Evolutionary conservation across 176 grass and related monocot genomes (phyloP).

Genomic region (Carex cristatella): DNA sequence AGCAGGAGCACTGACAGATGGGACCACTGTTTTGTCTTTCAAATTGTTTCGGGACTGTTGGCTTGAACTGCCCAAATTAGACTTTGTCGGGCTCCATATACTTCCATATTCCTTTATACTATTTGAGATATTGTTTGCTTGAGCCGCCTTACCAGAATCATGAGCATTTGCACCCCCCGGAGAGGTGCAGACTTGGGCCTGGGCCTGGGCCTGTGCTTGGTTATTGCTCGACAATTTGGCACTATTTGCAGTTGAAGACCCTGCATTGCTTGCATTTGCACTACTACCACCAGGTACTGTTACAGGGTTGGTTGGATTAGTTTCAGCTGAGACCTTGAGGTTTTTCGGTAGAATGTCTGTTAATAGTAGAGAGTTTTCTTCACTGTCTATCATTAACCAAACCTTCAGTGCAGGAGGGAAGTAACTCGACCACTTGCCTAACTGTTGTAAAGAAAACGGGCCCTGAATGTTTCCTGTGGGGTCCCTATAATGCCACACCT

Average conservation of each 20-base stretch:
- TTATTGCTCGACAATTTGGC: conserved; percentile 32
- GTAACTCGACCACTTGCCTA: conserved; percentile 63
- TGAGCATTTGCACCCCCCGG: conserved; percentile 25
- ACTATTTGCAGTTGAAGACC: neutral
- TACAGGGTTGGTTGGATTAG: conserved; percentile 18
- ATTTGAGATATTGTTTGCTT: conserved; percentile 13
- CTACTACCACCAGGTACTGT: conserved; percentile 19
- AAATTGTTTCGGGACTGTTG: conserved; percentile 42
- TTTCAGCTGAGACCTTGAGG: conserved; percentile 37
- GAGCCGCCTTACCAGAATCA: conserved; percentile 38
- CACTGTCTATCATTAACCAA: conserved; percentile 86
- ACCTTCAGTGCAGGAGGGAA: conserved; percentile 71
- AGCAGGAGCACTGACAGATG: conserved; percentile 31
- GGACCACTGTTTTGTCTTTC: conserved; percentile 23
- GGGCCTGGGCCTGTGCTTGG: conserved; percentile 31
- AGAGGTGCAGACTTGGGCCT: conserved; percentile 25
- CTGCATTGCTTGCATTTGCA: conserved; percentile 6
- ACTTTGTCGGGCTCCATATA: conserved; percentile 47
- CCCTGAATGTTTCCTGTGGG: conserved; percentile 80
- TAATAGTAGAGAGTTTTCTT: conserved; percentile 69
- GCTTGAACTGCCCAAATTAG: conserved; percentile 28
- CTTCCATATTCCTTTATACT: conserved; percentile 37
- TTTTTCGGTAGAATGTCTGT: conserved; percentile 53
- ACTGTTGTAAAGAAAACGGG: conserved; percentile 73
- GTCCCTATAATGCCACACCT: conserved; percentile 92